These are phyloP conservation scores for Geotrichum carabidarum DNA, from an alignment of 1,139 yeast genomes.

Conservation along the genomic window DNA sequence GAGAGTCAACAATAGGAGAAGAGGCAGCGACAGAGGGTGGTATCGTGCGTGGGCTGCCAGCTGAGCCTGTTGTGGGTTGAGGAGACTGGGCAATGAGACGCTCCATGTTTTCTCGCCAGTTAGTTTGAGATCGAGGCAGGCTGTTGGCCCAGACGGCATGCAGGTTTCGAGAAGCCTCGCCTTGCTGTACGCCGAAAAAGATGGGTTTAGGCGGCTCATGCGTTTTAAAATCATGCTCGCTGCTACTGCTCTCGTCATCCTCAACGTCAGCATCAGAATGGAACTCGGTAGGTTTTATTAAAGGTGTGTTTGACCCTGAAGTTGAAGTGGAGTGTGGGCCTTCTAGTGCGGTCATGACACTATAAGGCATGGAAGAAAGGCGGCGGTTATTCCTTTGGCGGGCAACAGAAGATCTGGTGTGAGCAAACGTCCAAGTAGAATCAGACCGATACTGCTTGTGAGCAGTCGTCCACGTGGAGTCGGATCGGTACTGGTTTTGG, in stretches of 20 bases:
- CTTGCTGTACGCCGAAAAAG: slow-evolving; percentile 1
- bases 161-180: neutral
- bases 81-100: neutral
- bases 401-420: neutral
- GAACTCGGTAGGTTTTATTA: no score
- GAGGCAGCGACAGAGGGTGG: neutral
- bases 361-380: neutral
- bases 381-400: neutral
- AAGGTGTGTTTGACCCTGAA: no score
- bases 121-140: neutral
- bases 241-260: neutral
- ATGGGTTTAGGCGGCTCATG: slow-evolving; percentile 4
- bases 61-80: neutral
- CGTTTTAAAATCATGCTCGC: slow-evolving; percentile 3
- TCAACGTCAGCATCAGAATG: neutral
- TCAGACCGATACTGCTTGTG: no score
- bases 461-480: no score
- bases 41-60: neutral
- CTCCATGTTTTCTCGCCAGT: slow-evolving; percentile 9
- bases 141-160: slow-evolving; percentile 1
- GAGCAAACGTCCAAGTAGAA: no score
- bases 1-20: neutral
- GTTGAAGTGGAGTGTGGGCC: no score
- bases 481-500: neutral
- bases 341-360: neutral